phyloP scores from a whole-genome alignment of 106 monocot genomes.

The Platanthera guangdongensis region DNA sequence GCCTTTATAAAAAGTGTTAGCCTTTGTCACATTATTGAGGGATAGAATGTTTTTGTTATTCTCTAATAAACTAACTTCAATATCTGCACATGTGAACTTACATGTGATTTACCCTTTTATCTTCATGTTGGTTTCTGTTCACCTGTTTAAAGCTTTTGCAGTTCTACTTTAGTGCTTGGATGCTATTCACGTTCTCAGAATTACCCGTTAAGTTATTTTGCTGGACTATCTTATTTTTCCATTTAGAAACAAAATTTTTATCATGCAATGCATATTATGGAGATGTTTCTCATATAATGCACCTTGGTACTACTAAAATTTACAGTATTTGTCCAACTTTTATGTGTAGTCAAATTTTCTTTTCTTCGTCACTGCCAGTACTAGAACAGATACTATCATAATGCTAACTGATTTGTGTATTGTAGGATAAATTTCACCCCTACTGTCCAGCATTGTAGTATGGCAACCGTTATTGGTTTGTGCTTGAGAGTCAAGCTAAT shows the following conservation, averaged over 20 bases:
- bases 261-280: neutral
- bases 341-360: neutral
- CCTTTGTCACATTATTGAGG: neutral
- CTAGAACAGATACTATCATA: neutral
- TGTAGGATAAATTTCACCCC: conserved; percentile 82
- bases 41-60: neutral
- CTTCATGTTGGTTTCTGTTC: neutral
- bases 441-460: conserved; percentile 74
- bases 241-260: neutral
- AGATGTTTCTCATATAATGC: neutral
- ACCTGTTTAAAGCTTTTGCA: neutral
- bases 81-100: neutral
- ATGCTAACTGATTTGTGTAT: neutral
- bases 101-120: neutral
- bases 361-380: neutral
- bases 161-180: neutral
- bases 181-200: neutral
- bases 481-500: conserved; percentile 73
- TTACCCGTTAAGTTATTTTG: neutral
- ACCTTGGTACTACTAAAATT: neutral
- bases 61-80: neutral
- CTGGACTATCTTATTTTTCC: neutral
- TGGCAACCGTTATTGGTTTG: conserved; percentile 81
- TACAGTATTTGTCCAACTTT: too few species aligned
- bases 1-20: neutral